Conservation (phyloP, 2,329 filamentous ascomycete species). For the Bipolaris bicolor region DNA sequence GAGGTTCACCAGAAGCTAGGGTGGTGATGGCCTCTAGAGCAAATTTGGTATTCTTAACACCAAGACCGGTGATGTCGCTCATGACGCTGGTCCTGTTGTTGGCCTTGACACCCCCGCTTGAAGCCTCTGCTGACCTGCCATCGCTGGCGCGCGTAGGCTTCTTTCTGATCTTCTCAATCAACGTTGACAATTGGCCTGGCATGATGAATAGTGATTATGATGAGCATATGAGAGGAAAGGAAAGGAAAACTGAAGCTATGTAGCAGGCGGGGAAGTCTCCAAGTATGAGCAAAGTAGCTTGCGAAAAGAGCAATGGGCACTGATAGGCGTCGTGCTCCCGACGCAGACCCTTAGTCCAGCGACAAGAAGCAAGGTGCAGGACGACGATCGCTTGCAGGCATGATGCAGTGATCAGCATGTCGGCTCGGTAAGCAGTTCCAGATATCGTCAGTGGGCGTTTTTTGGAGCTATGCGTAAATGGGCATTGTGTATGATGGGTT, state of each 20-base stretch:
- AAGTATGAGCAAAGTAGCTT: constrained; percentile 8
- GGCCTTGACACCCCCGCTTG: constrained; percentile 26
- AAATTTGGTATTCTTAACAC: constrained; percentile 52
- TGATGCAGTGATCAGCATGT: constrained; percentile 21
- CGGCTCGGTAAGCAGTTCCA: constrained; percentile 22
- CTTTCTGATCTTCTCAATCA: constrained; percentile 55
- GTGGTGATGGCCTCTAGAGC: constrained; percentile 64
- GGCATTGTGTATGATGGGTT: constrained; percentile 5
- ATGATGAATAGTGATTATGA: constrained; percentile 22
- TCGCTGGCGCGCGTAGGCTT: constrained; percentile 57
- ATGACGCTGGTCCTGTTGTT: constrained; percentile 34
- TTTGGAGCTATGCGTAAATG: constrained; percentile 11
- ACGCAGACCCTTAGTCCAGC: constrained; percentile 11
- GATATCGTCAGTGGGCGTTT: constrained; percentile 7
- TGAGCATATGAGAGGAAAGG: constrained; percentile 3
- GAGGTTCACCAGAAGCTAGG: constrained; percentile 67
- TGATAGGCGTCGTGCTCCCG: constrained; percentile 11
- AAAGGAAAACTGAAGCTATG: not conserved
- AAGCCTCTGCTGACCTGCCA: constrained; percentile 49
- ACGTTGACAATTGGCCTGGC: constrained; percentile 49
- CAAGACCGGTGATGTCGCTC: constrained; percentile 64
- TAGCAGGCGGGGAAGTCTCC: constrained; percentile 3
- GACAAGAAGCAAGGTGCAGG: constrained; percentile 6
- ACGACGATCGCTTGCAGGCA: constrained; percentile 21
- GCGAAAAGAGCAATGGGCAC: constrained; percentile 8